Base-by-base conservation (phyloP, 2,329 filamentous ascomycete species). In the Trichoderma polysporum region DNA sequence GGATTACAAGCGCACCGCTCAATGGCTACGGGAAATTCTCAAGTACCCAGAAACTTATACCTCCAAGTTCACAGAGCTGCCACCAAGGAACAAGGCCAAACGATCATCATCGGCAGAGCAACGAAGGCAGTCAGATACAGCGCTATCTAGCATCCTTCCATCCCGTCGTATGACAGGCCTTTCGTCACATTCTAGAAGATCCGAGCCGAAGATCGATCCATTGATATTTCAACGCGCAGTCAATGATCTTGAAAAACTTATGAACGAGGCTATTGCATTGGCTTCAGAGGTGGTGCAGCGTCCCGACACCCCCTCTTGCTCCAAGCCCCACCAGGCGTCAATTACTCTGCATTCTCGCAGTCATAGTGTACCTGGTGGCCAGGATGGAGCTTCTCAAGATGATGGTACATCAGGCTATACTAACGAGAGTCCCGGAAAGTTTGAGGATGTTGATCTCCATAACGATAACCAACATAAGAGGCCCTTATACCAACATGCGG, bases 191-290 rank as follows among this genome's bases (percentile, higher is more conserved):
- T 72, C 73, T 27, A 68, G 70, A 13, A 71, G 67, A 12, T 70
- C 70, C n/a, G 69, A 72, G 17, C 62, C 70, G 8, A 72, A 62
- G 9, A 68, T 76, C 35, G 74, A 78, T 45, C 70, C 72, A 2
- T 35, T 69, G 27, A 65, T 68, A 8, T 80, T 83, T 68, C 77
- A 76, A 50, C 75, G 71, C 6, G 77, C 79, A 2, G 74, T 83
- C 39, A 74, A 74, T 39, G 79, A 84, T 66, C 74, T 85, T 29
- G 82, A 85, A 67, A 75, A 78, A 27, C 77, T 85, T 19, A 71
- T 85, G 6, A 79, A 75, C 35, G 82, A 85, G 71, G 82, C 82
- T 12, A 70, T 84, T 9, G 73, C 76, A 2, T 73, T 85, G 49
- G 82, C 81, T 12, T 76, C 79, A 19, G 76, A 81, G 59, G 79